A percentile compares a stretch with the other conserved stretches of the same genome.
phyloP scores from a whole-genome alignment of 163 green algal species.

The Chlorella variabilis region DNA sequence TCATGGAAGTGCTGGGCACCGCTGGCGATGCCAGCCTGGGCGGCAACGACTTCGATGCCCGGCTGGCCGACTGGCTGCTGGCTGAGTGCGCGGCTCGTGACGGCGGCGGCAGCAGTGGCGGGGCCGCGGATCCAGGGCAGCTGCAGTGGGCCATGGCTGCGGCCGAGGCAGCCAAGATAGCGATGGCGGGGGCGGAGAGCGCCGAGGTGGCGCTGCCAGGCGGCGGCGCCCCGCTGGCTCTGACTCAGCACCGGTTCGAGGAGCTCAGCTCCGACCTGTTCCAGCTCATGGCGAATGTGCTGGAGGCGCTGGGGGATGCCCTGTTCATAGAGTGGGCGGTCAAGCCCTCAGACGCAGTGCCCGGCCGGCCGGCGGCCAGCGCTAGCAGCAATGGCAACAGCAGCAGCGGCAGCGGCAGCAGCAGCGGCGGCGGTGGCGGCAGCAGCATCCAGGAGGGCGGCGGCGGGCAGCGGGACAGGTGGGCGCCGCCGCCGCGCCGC shows the following conservation, averaged over 20 bases:
- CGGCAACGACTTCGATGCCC: slow-evolving; percentile 82
- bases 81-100: neutral
- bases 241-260: slow-evolving; percentile 40
- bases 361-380: neutral
- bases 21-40: slow-evolving; percentile 83
- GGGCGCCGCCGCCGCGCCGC: slow-evolving; percentile 66
- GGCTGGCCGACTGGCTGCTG: slow-evolving; percentile 58
- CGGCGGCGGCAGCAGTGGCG: neutral
- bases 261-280: slow-evolving; percentile 47
- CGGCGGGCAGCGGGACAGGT: slow-evolving; percentile 47
- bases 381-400: slow-evolving; percentile 20
- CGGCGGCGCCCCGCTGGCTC: slow-evolving; percentile 1
- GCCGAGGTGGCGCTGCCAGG: slow-evolving; percentile 22
- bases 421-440: neutral
- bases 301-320: slow-evolving; percentile 51
- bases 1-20: slow-evolving; percentile 79
- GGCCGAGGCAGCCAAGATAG: slow-evolving; percentile 32
- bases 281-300: slow-evolving; percentile 54
- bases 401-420: slow-evolving; percentile 4
- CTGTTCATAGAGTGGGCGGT: slow-evolving; percentile 47
- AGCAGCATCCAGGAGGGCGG: neutral
- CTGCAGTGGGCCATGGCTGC: slow-evolving; percentile 21
- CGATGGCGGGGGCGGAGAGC: neutral
- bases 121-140: neutral
- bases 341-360: slow-evolving; percentile 12